Base-by-base conservation (phyloP, 176 grass and related monocot species). In the Olyra latifolia region DNA sequence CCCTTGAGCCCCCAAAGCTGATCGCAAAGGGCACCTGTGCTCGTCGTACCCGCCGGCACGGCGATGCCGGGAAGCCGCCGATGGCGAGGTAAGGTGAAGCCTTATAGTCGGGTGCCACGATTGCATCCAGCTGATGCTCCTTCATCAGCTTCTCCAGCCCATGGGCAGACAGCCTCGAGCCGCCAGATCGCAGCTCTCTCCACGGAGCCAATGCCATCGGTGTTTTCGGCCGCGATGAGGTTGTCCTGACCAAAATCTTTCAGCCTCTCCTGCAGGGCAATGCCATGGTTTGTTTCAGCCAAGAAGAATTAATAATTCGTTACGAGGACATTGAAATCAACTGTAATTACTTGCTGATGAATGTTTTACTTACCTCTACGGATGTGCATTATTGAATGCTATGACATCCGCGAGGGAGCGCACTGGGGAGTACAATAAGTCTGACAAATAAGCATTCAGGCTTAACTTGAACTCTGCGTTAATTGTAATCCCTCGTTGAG, bases 1-100 rank as follows among this genome's bases (percentile, higher is more conserved):
- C 93, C 89, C 25, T 85, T 85, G 6, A 95, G 39, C 93, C 89
- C 0, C 84, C 87, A 15, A 92, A 95, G 46, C 77, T 80, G 11
- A 89, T 76, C 8, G 56, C 84, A 10, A 89, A 92, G 7, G 89
- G 93, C 1, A 58, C 74, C 84, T 81, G 10, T 14, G 16, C 74
- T 73, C 14, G 7, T 50, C 27, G 11, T 83, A 95, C 92, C 84
- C 8, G 84, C 93, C 1, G 89, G 93, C 27, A 89, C 73, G 2
- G 35, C 67, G 19, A 95, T 95, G 15, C 48, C 84, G 89, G 84
- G 57, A 83, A 62, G 17, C 93, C 87, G 22, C 69, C 78, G 17
- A 83, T 59, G 10, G 83, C 89, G 5, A 92, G 77, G 56, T 82
- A 19, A 2, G 30, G 5, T 8, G 49, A 1, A 3, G 23, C 76